Evolutionary conservation across 2,329 filamentous ascomycete genomes (phyloP).

Genomic region (Aspergillus phoenicis): DNA sequence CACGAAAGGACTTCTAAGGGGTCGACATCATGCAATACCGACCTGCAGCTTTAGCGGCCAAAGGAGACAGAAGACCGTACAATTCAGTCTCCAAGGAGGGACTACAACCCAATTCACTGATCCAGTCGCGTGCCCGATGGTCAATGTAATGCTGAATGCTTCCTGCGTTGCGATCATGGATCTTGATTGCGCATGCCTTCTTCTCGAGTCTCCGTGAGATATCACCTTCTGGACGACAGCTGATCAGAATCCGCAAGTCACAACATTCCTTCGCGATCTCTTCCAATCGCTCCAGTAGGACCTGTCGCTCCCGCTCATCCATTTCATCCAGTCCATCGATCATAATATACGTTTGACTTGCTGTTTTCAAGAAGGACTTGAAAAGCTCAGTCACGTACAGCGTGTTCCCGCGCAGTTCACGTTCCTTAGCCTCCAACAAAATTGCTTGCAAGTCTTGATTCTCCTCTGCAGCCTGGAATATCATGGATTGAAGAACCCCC

Average conservation of each 20-base stretch:
- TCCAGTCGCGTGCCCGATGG: background rate
- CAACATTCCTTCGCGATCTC: background rate
- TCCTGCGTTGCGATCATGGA: constrained; percentile 7
- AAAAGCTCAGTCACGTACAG: constrained; percentile 25
- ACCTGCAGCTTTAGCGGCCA: constrained; percentile 13
- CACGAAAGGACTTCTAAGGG: background rate
- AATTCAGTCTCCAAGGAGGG: background rate
- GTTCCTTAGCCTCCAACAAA: constrained; percentile 20
- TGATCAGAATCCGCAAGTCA: constrained; percentile 9
- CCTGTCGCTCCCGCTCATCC: constrained; percentile 16
- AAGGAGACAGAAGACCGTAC: background rate
- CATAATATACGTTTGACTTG: constrained; percentile 25
- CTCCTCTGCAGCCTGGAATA: constrained; percentile 26
- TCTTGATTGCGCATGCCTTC: background rate
- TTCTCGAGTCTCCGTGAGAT: background rate
- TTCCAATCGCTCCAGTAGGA: constrained; percentile 7
- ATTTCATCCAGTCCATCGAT: constrained; percentile 38
- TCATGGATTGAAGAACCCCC: constrained; percentile 26
- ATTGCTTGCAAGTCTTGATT: constrained; percentile 25
- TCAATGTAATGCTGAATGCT: constrained; percentile 12
- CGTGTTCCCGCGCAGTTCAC: constrained; percentile 18
- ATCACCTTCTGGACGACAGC: constrained; percentile 13
- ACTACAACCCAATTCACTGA: background rate
- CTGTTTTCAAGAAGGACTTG: constrained; percentile 21
- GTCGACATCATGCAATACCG: too few species aligned